Base-by-base conservation (phyloP, 768 basidiomycete genomes). In the Gloeophyllum trabeum region DNA sequence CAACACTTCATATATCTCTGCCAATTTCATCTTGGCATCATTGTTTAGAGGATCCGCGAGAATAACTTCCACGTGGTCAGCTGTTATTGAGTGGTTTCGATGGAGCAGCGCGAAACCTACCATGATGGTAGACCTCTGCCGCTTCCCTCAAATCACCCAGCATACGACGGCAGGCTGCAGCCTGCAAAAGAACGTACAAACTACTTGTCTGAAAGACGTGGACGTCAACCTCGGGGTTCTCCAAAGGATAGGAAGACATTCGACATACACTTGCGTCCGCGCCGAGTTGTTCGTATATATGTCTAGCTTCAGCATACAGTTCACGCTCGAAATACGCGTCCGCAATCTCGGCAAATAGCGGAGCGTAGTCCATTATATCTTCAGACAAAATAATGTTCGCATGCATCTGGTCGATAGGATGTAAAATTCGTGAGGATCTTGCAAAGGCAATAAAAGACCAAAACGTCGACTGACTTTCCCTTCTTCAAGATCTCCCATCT, bases 21-120 rank as follows among this genome's bases (percentile, higher is more conserved):
- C 94, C 0, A 97, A 70, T 47, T 87, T 84, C 73, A 93, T 80
- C 58, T 90, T 91, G 21, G 81, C 82, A 22, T 92, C 86, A 51
- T 79, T 76, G 49, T 88, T 74, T 0, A 70, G 69, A 0, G 88
- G 81, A 55, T 92, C 85, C 1, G 75, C 75, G 3, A 71, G 65
- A 14, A 83, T 67, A 23, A 93, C 92, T 94, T 49, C 4, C 22
- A 39, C 14, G 34, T 4, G 22, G 4, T 35, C 4, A 32, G 2
- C 13, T 4, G 14, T 26, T 10, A 7, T 20, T 6, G n/a, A n/a
- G n/a, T n/a, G n/a, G n/a, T n/a, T n/a, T n/a, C n/a, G n/a, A n/a
- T n/a, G n/a, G n/a, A n/a, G n/a, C n/a, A n/a, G n/a, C n/a, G n/a
- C n/a, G n/a, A 6, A 40, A 56, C 72, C 20, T 41, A 89, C 91